A percentile compares a stretch with the other conserved stretches of the same genome.
Evolutionary conservation across 179 eudicot species (phyloP).

Genomic region (Corrigiola litoralis): DNA sequence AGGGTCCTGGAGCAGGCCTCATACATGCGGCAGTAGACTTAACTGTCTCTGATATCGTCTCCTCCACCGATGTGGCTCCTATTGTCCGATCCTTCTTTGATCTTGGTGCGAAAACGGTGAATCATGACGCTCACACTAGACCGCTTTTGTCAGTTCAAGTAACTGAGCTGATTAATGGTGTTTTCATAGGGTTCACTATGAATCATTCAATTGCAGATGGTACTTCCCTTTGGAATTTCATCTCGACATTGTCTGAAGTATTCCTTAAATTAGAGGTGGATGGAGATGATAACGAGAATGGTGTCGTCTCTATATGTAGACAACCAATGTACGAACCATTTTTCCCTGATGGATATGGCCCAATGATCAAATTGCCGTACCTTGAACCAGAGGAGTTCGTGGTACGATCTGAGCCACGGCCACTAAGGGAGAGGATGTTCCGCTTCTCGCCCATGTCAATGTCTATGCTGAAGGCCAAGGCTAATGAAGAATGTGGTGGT

Average conservation of each 20-base stretch:
- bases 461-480: slow-evolving; percentile 17
- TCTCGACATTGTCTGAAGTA: slow-evolving; percentile 13
- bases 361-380: slow-evolving; percentile 8
- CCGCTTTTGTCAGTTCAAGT: slow-evolving; percentile 33
- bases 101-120: slow-evolving; percentile 24
- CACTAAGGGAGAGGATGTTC: slow-evolving; percentile 17
- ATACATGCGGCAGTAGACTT: slow-evolving; percentile 27
- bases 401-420: background rate
- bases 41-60: slow-evolving; percentile 19
- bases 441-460: slow-evolving; percentile 18
- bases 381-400: background rate
- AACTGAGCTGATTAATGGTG: slow-evolving; percentile 20
- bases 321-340: background rate
- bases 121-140: slow-evolving; percentile 39
- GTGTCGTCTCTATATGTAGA: background rate
- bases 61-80: slow-evolving; percentile 21
- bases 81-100: slow-evolving; percentile 34
- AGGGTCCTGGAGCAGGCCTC: slow-evolving; percentile 39
- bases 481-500: slow-evolving; percentile 20
- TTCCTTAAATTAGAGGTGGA: background rate
- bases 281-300: background rate
- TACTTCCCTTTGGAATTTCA: slow-evolving; percentile 15
- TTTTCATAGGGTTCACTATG: slow-evolving; percentile 26
- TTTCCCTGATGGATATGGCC: slow-evolving; percentile 1
- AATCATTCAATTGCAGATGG: slow-evolving; percentile 20